phyloP scores from a whole-genome alignment of 2,329 filamentous ascomycete species.

The Diaporthe amygdali region DNA sequence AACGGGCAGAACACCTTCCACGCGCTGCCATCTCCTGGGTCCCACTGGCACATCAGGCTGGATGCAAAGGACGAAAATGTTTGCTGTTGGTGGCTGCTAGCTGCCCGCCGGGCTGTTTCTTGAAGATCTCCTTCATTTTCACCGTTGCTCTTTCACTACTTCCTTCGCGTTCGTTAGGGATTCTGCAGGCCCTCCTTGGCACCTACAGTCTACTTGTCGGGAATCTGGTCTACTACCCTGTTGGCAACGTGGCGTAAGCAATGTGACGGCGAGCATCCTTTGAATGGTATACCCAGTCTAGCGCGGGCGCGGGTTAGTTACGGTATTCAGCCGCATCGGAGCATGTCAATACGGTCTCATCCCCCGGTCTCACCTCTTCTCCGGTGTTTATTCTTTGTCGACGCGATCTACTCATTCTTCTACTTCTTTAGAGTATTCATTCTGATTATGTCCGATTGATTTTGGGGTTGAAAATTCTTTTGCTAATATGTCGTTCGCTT shows the following conservation, averaged over 20 bases:
- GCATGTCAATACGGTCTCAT: neutral
- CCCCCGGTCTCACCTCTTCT: neutral
- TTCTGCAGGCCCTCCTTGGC: neutral
- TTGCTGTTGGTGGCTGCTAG: neutral
- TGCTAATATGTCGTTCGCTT: neutral
- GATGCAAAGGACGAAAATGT: neutral
- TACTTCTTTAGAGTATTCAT: neutral
- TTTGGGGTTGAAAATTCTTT: neutral
- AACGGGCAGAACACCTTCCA: neutral
- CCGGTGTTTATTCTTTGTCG: neutral
- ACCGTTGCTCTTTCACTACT: neutral
- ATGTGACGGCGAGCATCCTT: neutral
- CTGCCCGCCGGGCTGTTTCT: neutral
- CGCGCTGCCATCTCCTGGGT: neutral
- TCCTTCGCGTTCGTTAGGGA: neutral
- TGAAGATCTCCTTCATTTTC: neutral
- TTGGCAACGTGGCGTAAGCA: neutral
- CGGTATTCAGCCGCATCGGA: slow-evolving; percentile 15
- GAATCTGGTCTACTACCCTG: neutral
- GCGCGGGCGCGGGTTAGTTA: neutral
- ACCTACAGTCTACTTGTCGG: neutral
- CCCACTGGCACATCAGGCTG: neutral
- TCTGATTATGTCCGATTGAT: neutral
- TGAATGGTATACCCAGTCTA: neutral
- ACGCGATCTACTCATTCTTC: neutral